Base-by-base conservation (phyloP, 768 basidiomycete species). In the Termitomyces titanicus region DNA sequence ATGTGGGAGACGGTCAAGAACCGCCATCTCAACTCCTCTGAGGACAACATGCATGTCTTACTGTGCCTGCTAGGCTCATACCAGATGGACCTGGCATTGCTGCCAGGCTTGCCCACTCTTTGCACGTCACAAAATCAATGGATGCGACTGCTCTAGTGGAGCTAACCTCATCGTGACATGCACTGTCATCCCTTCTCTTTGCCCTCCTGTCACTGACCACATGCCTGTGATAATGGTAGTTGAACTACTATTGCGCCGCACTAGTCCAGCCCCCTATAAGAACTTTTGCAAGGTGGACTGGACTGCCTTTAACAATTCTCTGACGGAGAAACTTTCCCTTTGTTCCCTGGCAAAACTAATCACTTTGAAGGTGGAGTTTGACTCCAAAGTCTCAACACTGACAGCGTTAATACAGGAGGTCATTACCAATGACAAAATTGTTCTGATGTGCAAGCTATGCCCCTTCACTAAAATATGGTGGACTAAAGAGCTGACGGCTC, bases 161-260 rank as follows among this genome's bases (percentile, higher is more conserved):
- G n/a, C 12, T 18, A 35, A 46, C 34, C 46, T 24, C 10, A 51
- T 55, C n/a, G n/a, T n/a, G n/a, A n/a, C n/a, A n/a, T n/a, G n/a
- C n/a, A n/a, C n/a, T n/a, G n/a, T n/a, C n/a, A 15, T 8, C 8
- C 42, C 42, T 20, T 3, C n/a, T 10, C 42, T 22, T 22, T 3
- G n/a, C 42, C 72, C 0, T 4, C 27, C 39, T 51, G 54, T 33
- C 11, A 49, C 45, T 39, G 72, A 76, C 61, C 72, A 75, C n/a
- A n/a, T n/a, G n/a, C n/a, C n/a, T n/a, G n/a, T n/a, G n/a, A n/a
- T n/a, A n/a, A n/a, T n/a, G n/a, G 39, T 38, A 1, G 12, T 75
- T 0, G 60, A 67, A 8, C 20, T 70, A 2, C 35, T 48, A 2
- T 13, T 59, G 0, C 25, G 1, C 22, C 11, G 29, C 47, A 10